Evolutionary conservation across 202 grass and related monocot species (phyloP).

Genomic region (Cymbopogon flexuosus): DNA sequence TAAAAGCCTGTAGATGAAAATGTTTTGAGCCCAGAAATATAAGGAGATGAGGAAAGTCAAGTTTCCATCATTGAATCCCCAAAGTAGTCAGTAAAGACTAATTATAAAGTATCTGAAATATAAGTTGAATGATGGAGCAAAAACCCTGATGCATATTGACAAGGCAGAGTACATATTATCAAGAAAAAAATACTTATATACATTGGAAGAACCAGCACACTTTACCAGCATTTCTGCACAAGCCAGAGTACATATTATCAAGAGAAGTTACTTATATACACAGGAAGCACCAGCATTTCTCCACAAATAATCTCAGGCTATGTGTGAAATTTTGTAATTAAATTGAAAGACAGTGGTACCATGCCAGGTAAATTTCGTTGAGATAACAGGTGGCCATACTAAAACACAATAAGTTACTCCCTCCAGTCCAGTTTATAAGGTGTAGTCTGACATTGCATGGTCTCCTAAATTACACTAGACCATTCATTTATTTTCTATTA

Average conservation of each 20-base stretch:
- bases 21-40: background rate
- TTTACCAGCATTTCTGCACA: too few relatives aligned
- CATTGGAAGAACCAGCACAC: background rate
- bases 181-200: background rate
- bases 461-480: too few relatives aligned
- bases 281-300: background rate
- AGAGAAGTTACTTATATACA: background rate
- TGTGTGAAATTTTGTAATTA: background rate
- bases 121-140: background rate
- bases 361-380: background rate
- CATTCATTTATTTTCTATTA: too few relatives aligned
- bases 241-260: background rate
- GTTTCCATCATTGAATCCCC: background rate
- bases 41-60: background rate
- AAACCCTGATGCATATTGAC: background rate
- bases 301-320: background rate
- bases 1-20: background rate
- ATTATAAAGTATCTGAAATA: background rate
- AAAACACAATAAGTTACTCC: background rate
- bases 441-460: too few relatives aligned
- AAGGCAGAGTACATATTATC: background rate
- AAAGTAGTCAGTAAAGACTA: background rate
- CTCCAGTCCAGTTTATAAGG: too few relatives aligned
- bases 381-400: background rate
- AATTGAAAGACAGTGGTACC: background rate